Evolutionary conservation across 2,329 filamentous ascomycete species (phyloP).

Genomic region (Lachnellula willkommii): DNA sequence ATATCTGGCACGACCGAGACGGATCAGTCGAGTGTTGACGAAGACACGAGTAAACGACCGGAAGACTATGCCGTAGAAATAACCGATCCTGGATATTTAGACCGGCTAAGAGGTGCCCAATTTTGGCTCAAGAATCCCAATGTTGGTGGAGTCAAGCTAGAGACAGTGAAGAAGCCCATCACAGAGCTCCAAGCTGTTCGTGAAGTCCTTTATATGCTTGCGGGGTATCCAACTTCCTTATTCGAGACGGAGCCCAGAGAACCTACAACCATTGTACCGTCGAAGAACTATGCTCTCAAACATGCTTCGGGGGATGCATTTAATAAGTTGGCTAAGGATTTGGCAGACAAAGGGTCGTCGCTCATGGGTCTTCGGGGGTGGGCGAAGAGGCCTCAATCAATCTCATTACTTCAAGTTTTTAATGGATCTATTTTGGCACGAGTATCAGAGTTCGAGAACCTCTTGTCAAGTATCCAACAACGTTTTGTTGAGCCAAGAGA

Average conservation of each 20-base stretch:
- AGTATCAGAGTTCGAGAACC: slow-evolving; percentile 52
- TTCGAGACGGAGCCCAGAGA: slow-evolving; percentile 45
- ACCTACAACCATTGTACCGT: slow-evolving; percentile 31
- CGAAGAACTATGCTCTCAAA: slow-evolving; percentile 30
- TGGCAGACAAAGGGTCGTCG: slow-evolving; percentile 43
- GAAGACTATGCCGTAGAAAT: slow-evolving; percentile 32
- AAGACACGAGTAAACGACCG: slow-evolving; percentile 24
- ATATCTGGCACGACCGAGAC: slow-evolving; percentile 32
- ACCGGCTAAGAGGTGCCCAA: slow-evolving; percentile 39
- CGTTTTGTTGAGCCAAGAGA: slow-evolving; percentile 49
- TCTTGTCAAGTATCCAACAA: slow-evolving; percentile 55
- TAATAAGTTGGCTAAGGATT: slow-evolving; percentile 36
- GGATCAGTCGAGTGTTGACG: slow-evolving; percentile 29
- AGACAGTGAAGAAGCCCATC: slow-evolving; percentile 27
- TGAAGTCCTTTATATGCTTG: slow-evolving; percentile 80
- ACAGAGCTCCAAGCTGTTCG: slow-evolving; percentile 66
- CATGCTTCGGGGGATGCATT: slow-evolving; percentile 33
- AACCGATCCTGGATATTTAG: slow-evolving; percentile 31
- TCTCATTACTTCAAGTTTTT: slow-evolving; percentile 29
- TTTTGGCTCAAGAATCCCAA: slow-evolving; percentile 39
- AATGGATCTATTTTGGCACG: slow-evolving; percentile 32
- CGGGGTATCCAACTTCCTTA: slow-evolving; percentile 68
- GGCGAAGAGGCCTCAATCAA: slow-evolving; percentile 30
- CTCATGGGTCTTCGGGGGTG: slow-evolving; percentile 46
- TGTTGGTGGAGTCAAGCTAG: slow-evolving; percentile 22